Evolutionary conservation across 306 rosid species (phyloP), one percentile per base, ranked within the genome.

Genomic region (Alnus rubra): DNA sequence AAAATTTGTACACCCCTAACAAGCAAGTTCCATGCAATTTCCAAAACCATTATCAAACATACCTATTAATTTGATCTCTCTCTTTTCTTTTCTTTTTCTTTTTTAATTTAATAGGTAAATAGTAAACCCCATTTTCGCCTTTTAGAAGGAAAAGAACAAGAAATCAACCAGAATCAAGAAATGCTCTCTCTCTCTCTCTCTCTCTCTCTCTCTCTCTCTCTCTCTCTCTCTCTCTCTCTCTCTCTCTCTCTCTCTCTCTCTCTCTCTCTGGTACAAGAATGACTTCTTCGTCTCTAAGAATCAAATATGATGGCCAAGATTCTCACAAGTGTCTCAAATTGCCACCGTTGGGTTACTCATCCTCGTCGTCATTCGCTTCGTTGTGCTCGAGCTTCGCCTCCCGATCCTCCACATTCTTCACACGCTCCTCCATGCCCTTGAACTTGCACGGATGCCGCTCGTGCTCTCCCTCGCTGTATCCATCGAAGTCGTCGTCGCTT

Each of bases 321-420:
- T 18, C 28, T 55, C 28, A 55, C 28, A 2, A 30, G 9, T 28
- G 10, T 59, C 65, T 28, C 35, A 28, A 4, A 59, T 59, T 30
- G 16, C 19, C 13, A 55, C 74, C 84, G 53, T 39, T 52, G 39
- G 13, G 54, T 15, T 67, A 58, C 42, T 62, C 86, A 2, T 73
- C 69, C 7, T 76, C 85, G 0, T 78, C 91, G 2, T 67, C 90
- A 8, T 91, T 87, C 71, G 92, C 93, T 1, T 91, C 89, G 5
- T 84, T 91, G 0, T 74, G 86, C 2, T 84, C 87, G 1, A 74
- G 52, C 49, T 88, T 88, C 86, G 28, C 89, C 56, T 53, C 86
- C 5, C 28, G 50, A 1, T 44, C 87, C 1, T 69, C 90, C 2
- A 28, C 81, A 8, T 81, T 82, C 70, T 74, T 74, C 55, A 44